Base-by-base conservation (phyloP, 371 early-diverging fungal genomes). In the Lichtheimia ornata region DNA sequence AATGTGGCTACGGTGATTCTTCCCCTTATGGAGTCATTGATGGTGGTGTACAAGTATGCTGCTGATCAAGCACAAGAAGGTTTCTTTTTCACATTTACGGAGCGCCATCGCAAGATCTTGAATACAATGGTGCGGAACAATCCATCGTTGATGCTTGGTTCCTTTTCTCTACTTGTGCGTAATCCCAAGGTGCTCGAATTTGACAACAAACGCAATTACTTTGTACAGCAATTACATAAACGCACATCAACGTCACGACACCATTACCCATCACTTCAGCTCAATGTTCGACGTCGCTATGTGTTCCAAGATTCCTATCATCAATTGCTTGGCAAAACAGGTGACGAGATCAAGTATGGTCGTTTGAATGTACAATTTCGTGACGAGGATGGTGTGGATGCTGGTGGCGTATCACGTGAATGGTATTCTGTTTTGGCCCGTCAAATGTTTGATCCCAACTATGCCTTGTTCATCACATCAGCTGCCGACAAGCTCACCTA, bases 371-470 rank as follows among this genome's bases (percentile, higher is more conserved):
- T 99, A 18, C 89, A 93, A 51, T 99, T 99, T 81, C 83, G 91
- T 61, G 94, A 94, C 18, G 99, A 99, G 79, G 98, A 98, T 67
- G 99, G 99, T 53, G 91, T 98, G 1, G 99, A 99, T 85, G 97
- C 93, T 25, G 99, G 99, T 40, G 99, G 99, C 52, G 92, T 99
- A 15, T 94, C 97, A 4, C 89, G 99, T 61, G 99, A 99, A 79
- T 99, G 99, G 98, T 98, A 96, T 86, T 90, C 91, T 55, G 97
- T 93, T 11, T 84, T 99, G 5, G 92, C 98, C 6, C 84, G 96
- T 53, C 96, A 97, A 71, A 98, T 98, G 95, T 96, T 99, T 79
- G 96, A 99, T 74, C 99, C 99, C 13, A 92, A 98, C 76, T 97
- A 98, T 70, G 99, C 98, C 5, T 81, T 99, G 52, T 99, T 99